phyloP scores from a whole-genome alignment of 257 asterid species.

The Nicotiana tabacum region DNA sequence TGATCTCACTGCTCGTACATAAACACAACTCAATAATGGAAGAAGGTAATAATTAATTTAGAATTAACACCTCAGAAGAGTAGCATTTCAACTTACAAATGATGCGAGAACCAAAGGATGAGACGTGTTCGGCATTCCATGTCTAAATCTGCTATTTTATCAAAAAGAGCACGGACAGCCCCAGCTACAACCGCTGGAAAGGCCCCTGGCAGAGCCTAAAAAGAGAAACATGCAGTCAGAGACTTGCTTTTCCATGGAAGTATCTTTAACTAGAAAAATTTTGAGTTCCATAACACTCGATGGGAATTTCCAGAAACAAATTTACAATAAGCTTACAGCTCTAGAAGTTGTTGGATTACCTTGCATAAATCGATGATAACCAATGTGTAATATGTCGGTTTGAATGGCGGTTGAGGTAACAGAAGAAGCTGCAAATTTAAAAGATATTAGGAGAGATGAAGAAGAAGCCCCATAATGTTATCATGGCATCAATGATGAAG shows the following conservation, averaged over 20 bases:
- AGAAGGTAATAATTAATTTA: background rate
- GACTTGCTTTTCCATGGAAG: background rate
- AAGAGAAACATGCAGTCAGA: conserved; percentile 6
- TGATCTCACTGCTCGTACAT: background rate
- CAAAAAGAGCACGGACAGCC: conserved; percentile 96
- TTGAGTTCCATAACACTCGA: background rate
- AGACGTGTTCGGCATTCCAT: conserved; percentile 98
- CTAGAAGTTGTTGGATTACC: conserved; percentile 35
- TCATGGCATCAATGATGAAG: background rate
- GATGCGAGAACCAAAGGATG: conserved; percentile 98
- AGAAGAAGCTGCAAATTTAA: conserved; percentile 70
- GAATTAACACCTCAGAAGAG: background rate
- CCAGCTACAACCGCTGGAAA: conserved; percentile 98
- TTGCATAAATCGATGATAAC: conserved; percentile 96
- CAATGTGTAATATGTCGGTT: conserved; percentile 87
- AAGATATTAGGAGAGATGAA: background rate
- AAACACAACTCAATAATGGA: background rate
- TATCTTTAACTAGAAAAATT: background rate
- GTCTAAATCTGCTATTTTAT: conserved; percentile 82
- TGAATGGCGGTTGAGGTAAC: conserved; percentile 92
- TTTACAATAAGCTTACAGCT: background rate
- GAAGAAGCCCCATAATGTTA: background rate
- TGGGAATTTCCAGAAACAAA: background rate
- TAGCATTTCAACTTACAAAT: conserved; percentile 57
- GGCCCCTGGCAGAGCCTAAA: conserved; percentile 99